A percentile compares a stretch with the other conserved stretches of the same genome.
Conservation (phyloP, 176 grass and related monocot genomes). For the Lolium multiflorum region DNA sequence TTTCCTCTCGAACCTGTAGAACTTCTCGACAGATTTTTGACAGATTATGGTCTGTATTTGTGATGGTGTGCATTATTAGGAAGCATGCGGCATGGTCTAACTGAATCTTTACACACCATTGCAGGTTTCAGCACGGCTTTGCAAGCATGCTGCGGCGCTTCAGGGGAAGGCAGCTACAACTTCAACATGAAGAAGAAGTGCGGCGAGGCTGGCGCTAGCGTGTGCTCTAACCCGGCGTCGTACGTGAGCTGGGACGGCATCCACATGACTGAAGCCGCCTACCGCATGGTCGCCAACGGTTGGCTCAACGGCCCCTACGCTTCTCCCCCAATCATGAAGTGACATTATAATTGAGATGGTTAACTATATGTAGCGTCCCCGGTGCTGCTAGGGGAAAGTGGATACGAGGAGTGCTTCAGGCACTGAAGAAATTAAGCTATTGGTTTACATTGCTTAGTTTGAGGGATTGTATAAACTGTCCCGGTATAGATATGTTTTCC, state of each 20-base stretch:
- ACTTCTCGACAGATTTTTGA: not conserved
- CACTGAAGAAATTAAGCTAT: constrained; percentile 44
- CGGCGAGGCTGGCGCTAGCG: constrained; percentile 66
- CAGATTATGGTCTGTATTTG: too few relatives aligned
- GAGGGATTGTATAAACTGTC: constrained; percentile 46
- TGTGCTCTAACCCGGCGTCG: constrained; percentile 60
- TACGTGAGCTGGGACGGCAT: constrained; percentile 96
- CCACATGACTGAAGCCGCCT: constrained; percentile 95
- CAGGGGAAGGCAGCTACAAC: constrained; percentile 77
- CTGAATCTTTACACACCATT: not conserved
- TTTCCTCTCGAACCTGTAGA: not conserved
- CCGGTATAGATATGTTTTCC: constrained; percentile 50
- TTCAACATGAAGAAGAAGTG: constrained; percentile 91
- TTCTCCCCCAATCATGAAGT: constrained; percentile 75
- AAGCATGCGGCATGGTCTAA: not conserved
- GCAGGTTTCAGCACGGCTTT: constrained; percentile 75
- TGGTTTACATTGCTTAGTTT: constrained; percentile 44
- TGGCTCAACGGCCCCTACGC: constrained; percentile 90
- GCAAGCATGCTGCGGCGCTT: constrained; percentile 81
- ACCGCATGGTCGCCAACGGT: constrained; percentile 63
- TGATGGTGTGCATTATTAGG: not conserved
- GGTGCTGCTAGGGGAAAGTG: constrained; percentile 32
- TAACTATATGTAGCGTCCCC: constrained; percentile 38
- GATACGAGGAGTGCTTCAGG: constrained; percentile 32
- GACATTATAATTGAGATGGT: constrained; percentile 36